Evolutionary conservation across 148 eudicot species (phyloP), one percentile per base, ranked within the genome.

Genomic region (Diospyros lotus): DNA sequence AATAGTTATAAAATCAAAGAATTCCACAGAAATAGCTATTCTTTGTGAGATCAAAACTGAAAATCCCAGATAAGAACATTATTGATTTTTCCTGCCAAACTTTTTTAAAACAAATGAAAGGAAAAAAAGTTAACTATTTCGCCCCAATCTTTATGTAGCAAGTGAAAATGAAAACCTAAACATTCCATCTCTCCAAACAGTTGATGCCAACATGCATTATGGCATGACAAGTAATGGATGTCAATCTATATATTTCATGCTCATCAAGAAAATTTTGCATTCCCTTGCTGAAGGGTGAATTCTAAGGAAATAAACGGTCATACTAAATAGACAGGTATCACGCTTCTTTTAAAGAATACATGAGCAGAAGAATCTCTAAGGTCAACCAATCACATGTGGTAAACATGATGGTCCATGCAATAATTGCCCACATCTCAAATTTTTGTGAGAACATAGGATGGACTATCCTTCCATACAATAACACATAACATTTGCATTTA

Each of bases 231-330:
- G 10, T 41, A 55, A 14, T 17, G 10, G 45, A 40, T 54, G 41
- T 69, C 39, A 39, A 11, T 6, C 54, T 18, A 55, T 12, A 15
- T 53, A 39, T 66, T 14, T 13, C 2, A 66, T 38, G 15, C n/a
- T 50, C 51, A 71, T 50, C 63, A 71, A 3, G 28, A 63, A 71
- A 71, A 71, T 62, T 71, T 15, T 50, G 9, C 28, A 56, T 56
- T 71, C 48, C 5, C 28, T 71, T 55, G 50, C 6, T 53, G 3
- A 28, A 28, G 28, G 28, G 28, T 28, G 28, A 55, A 71, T 15
- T 41, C 61, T 15, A 2, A 53, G 73, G 28, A 70, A 54, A 54
- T 40, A n/a, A 70, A 39, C 48, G 7, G 6, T 28, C 28, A 28
- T 28, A 28, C 28, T 28, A 28, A 28, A 28, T 28, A 28, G 28